phyloP scores from a whole-genome alignment of 1,139 yeast species.

The Kodamaea arcana region DNA sequence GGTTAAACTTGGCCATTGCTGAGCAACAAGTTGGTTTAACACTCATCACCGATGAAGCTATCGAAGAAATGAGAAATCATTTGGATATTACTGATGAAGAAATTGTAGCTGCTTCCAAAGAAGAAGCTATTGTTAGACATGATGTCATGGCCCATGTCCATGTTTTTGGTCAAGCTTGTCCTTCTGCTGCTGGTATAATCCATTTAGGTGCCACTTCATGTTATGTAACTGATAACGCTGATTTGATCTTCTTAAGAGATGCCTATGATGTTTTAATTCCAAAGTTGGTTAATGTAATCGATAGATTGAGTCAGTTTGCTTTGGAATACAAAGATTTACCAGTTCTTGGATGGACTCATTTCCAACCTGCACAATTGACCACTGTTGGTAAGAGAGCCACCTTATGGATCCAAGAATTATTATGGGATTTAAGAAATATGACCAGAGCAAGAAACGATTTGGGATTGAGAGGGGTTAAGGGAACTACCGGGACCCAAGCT shows the following conservation, averaged over 20 bases:
- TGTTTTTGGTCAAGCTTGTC: conserved; percentile 86
- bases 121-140: conserved; percentile 97
- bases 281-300: conserved; percentile 90
- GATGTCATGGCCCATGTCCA: conserved; percentile 99
- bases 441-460: conserved; percentile 94
- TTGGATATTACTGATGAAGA: conserved; percentile 88
- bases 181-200: conserved; percentile 95
- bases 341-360: conserved; percentile 98
- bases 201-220: conserved; percentile 99
- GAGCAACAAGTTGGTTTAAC: conserved; percentile 86
- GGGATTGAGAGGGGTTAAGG: conserved; percentile 97
- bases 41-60: conserved; percentile 85
- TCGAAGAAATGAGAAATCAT: conserved; percentile 76
- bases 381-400: conserved; percentile 99
- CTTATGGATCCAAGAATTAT: conserved; percentile 93
- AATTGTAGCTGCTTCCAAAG: conserved; percentile 80
- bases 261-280: conserved; percentile 93
- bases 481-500: conserved; percentile 99
- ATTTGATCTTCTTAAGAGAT: conserved; percentile 89
- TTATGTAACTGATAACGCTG: conserved; percentile 97
- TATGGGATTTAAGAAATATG: conserved; percentile 97
- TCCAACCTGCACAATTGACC: conserved; percentile 98
- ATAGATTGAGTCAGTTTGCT: conserved; percentile 85
- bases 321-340: conserved; percentile 91
- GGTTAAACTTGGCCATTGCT: conserved; percentile 95